Evolutionary conservation across 352 stramenopile species (phyloP), one percentile per base, ranked within the genome.

Genomic region (Pythium utonaiense): DNA sequence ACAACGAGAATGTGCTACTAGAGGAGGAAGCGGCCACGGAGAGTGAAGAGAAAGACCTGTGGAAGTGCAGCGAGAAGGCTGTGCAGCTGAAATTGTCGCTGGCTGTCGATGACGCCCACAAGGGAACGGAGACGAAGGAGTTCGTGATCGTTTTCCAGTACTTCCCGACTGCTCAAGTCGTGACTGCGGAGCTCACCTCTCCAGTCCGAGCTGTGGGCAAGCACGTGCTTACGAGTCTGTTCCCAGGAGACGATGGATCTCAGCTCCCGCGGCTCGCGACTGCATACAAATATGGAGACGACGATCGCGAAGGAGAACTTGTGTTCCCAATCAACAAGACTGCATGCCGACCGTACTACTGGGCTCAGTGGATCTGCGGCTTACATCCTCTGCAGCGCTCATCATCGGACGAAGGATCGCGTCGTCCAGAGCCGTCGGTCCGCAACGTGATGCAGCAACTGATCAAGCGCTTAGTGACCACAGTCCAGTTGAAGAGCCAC

Each of bases 301-400:
- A 68, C 8, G 59, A 51, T 21, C 49, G 61, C 12, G 40, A 31
- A 4, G 13, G 10, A 3, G 83, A 91, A 42, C 50, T 88, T 6
- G 45, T 67, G 27, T 89, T 87, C 54, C 78, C 79, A 2, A 54
- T 51, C 1, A 68, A 79, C 27, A 54, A 70, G 21, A 47, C 50
- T 2, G 22, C 30, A 1, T 75, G 64, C 34, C 76, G 79, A 40
- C 83, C 83, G 31, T 93, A 86, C 60, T 73, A 83, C 51, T 93
- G 83, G 83, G 69, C 76, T 0, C 80, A 93, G 33, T 93, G 80
- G 80, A 81, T 93, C 31, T 90, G 78, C 30, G 83, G 83, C 4
- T 47, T 93, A 19, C 61, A 79, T 42, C 66, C 75, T 6, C 44
- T 80, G 21, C 75, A 83, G 68, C 80, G 82, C 4, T 60, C 66